Evolutionary conservation across 1,284 basidiomycete species (phyloP).

Genomic region (Ustilago loliicola): DNA sequence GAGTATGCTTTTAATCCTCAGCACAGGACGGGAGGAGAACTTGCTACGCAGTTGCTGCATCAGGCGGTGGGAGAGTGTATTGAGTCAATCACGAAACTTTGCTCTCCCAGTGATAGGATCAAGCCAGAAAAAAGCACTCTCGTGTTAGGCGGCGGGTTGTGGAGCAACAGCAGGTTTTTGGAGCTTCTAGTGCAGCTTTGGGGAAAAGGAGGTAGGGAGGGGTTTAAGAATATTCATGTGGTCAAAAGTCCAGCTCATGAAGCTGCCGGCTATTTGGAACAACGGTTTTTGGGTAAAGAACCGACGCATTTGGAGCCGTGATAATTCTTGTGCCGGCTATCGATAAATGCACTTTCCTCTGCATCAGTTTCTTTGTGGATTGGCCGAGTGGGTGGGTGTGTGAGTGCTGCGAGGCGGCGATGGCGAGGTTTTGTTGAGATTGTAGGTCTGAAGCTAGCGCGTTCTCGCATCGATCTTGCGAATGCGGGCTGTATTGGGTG

Average conservation of each 20-base stretch:
- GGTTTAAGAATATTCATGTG: conserved; percentile 51
- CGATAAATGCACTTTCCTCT: not conserved
- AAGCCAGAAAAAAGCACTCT: conserved; percentile 38
- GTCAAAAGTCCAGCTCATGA: conserved; percentile 60
- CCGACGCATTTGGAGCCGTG: no score
- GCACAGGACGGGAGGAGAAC: conserved; percentile 23
- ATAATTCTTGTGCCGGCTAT: no score
- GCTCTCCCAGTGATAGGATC: conserved; percentile 29
- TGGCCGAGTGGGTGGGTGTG: no score
- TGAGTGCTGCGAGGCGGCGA: no score
- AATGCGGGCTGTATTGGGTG: no score
- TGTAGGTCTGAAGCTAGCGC: no score
- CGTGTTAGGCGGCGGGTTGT: conserved; percentile 64
- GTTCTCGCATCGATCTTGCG: no score
- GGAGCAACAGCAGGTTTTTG: conserved; percentile 52
- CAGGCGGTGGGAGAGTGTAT: conserved; percentile 45
- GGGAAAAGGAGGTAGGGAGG: conserved; percentile 40
- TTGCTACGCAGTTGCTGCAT: conserved; percentile 41
- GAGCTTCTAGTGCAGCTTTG: conserved; percentile 43
- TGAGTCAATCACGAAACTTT: conserved; percentile 43
- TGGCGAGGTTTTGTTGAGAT: no score
- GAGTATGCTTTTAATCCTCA: conserved; percentile 23
- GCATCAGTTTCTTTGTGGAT: no score
- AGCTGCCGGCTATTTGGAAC: conserved; percentile 41
- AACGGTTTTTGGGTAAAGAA: conserved; percentile 22